These are phyloP conservation scores for Aspergillus bombycis DNA, from an alignment of 2,329 filamentous ascomycete species.

Conservation along the genomic window DNA sequence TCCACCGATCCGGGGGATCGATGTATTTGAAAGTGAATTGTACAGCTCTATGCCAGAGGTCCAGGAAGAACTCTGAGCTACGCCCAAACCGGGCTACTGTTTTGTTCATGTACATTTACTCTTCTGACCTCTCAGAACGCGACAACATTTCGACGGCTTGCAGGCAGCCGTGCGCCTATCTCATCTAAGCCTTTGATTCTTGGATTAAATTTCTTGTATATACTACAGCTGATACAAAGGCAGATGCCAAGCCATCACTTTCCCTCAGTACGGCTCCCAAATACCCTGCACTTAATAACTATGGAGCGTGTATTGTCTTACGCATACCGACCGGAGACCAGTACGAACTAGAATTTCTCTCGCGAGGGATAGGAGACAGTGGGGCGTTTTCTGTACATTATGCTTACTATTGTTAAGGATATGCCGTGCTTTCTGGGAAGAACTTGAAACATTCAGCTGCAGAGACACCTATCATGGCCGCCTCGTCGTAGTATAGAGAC, in stretches of 20 bases:
- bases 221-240: background rate
- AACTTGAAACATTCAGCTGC: background rate
- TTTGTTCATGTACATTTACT: background rate
- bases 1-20: slow-evolving; percentile 35
- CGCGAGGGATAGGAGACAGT: background rate
- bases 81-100: background rate
- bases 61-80: slow-evolving; percentile 1
- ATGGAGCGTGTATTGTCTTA: background rate
- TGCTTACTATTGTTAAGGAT: background rate
- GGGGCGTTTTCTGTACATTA: background rate
- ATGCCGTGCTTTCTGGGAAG: background rate
- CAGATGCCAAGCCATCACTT: background rate
- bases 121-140: background rate
- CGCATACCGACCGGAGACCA: background rate
- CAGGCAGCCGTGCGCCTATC: slow-evolving; percentile 7
- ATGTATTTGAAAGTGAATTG: slow-evolving; percentile 39
- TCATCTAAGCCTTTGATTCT: background rate
- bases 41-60: slow-evolving; percentile 8
- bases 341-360: background rate
- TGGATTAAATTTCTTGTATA: slow-evolving; percentile 4
- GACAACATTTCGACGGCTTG: background rate
- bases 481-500: background rate
- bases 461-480: background rate
- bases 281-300: background rate
- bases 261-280: background rate